Evolutionary conservation across 2,329 filamentous ascomycete species (phyloP), one percentile per base, ranked within the genome.

Genomic region (Plenodomus biglobosus): DNA sequence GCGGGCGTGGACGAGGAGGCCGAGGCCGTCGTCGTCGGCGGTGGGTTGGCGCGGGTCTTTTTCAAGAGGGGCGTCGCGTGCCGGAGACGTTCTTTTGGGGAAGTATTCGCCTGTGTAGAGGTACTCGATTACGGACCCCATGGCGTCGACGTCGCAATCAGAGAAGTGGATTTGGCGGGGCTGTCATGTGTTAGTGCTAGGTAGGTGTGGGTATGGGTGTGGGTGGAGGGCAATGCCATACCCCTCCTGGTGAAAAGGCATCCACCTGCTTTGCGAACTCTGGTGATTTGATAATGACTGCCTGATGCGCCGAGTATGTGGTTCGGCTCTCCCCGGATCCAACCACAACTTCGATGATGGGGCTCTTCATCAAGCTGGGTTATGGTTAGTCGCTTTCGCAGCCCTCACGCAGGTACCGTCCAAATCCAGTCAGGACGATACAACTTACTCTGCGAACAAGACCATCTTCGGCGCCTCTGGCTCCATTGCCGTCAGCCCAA

Each of bases 41-140:
- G 75, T 69, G 3, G 87, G 87, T 11, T 84, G 70, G 7, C 80
- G 73, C 0, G 86, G 81, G 66, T 92, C 87, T 45, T 78, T 70
- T 67, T 95, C 89, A 38, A 95, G 83, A 21, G 79, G 75, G 37
- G 84, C 85, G 61, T 85, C 80, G 44, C 83, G 82, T 13, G 85
- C 68, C 62, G 85, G 83, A 59, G 80, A 80, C 17, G 80, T 72
- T 44, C 76, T 74, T 10, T 71, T 72, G 42, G 90, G 89, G 75
- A 92, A 95, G 79, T 96, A 94, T 74, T 95, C 88, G 68, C 82
- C 82, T 1, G 88, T 92, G 74, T 95, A 95, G 43, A 92, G 83
- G 70, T 84, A 95, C 70, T 94, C 87, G 60, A 94, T 81, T 61
- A 92, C 89, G 69, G 85, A 90, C 52, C 87, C 85, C 46, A 90